These are phyloP conservation scores for Cydonia oblonga DNA, from an alignment of 331 rosid genomes.

Conservation along the genomic window DNA sequence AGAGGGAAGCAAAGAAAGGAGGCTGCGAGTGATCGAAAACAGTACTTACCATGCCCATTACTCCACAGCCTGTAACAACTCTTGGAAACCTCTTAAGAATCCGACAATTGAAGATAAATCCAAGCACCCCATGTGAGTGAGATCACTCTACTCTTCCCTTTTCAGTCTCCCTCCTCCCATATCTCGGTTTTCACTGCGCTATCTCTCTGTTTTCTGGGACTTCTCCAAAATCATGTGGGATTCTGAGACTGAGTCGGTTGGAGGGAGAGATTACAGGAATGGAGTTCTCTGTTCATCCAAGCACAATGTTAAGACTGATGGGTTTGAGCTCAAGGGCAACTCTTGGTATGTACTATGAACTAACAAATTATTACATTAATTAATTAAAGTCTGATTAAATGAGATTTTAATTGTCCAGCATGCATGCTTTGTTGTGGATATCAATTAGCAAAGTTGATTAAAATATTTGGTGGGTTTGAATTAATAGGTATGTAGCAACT, in stretches of 20 bases:
- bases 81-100: conserved; percentile 23
- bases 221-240: conserved; percentile 77
- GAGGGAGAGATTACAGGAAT: conserved; percentile 49
- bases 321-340: conserved; percentile 67
- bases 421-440: not conserved
- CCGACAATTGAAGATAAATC: conserved; percentile 62
- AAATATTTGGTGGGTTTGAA: not conserved
- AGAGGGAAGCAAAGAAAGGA: conserved; percentile 4
- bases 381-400: not conserved
- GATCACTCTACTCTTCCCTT: not conserved
- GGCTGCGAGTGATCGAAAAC: conserved; percentile 30
- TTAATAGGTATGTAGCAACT: conserved; percentile 71
- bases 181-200: not conserved
- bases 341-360: conserved; percentile 50
- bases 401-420: not conserved
- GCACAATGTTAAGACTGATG: conserved; percentile 68
- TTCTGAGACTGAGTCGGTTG: conserved; percentile 60
- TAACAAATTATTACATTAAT: no score
- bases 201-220: conserved; percentile 5
- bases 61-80: conserved; percentile 70
- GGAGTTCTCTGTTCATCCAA: conserved; percentile 53
- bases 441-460: not conserved
- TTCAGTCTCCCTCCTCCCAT: not conserved
- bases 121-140: conserved; percentile 68
- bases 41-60: conserved; percentile 43